phyloP scores from a whole-genome alignment of 2,329 filamentous ascomycete species.

The Fusarium praegraminearum region DNA sequence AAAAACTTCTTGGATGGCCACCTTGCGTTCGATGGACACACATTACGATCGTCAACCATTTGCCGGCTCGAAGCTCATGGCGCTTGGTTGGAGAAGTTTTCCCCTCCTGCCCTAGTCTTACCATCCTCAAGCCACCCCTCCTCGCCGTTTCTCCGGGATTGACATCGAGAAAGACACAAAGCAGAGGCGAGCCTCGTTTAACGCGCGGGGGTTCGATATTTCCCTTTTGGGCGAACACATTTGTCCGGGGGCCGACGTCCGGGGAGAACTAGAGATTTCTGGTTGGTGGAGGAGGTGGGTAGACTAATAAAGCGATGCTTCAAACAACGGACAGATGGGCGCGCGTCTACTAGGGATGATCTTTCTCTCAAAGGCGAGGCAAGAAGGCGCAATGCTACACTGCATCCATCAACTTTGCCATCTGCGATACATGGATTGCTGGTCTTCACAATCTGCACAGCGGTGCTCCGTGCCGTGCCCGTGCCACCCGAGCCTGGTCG shows the following conservation, averaged over 20 bases:
- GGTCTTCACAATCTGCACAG: not conserved
- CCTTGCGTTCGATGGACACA: constrained; percentile 20
- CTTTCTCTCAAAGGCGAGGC: constrained; percentile 6
- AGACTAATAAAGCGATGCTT: constrained; percentile 30
- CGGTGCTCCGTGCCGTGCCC: constrained; percentile 6
- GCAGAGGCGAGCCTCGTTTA: constrained; percentile 4
- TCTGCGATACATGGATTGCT: constrained; percentile 7
- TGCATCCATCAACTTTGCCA: not conserved
- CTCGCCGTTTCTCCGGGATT: constrained; percentile 42
- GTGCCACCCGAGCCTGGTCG: constrained; percentile 28
- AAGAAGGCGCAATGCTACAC: not conserved
- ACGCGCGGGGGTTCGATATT: constrained; percentile 31
- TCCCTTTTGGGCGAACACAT: constrained; percentile 34
- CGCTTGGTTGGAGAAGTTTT: constrained; percentile 12
- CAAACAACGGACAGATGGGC: constrained; percentile 38
- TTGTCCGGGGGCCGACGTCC: constrained; percentile 26
- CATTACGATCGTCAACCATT: constrained; percentile 11
- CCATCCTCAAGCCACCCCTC: constrained; percentile 14
- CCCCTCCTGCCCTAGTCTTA: not conserved
- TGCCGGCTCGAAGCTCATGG: constrained; percentile 18
- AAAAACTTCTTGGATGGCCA: constrained; percentile 9
- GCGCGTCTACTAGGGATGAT: constrained; percentile 23
- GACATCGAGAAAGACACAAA: constrained; percentile 16
- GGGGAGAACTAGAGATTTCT: constrained; percentile 33
- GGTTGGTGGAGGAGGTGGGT: constrained; percentile 41